phyloP scores from a whole-genome alignment of 371 early-diverging fungal species.

The Mucor lusitanicus region DNA sequence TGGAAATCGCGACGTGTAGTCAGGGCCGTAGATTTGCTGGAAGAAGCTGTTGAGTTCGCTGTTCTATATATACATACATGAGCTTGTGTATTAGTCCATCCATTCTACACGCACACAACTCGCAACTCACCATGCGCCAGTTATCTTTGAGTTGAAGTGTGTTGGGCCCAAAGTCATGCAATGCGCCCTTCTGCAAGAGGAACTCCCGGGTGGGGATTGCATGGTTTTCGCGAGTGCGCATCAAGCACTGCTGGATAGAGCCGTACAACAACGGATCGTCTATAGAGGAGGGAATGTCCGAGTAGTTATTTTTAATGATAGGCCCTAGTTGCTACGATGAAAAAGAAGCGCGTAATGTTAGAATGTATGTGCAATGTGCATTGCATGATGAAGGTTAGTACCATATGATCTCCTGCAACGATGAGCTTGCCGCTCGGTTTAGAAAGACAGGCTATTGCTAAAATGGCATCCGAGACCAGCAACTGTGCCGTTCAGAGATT shows the following conservation, averaged over 20 bases:
- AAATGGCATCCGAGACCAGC: conserved; percentile 51
- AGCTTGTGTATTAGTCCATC: too few relatives aligned
- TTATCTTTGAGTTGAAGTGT: conserved; percentile 62
- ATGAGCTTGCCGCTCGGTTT: conserved; percentile 43
- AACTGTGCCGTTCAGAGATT: conserved; percentile 28
- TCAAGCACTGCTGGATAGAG: conserved; percentile 59
- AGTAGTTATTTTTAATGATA: conserved; percentile 51
- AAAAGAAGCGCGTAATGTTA: not conserved
- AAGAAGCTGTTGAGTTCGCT: conserved; percentile 53
- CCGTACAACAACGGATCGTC: conserved; percentile 51
- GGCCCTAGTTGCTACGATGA: conserved; percentile 57
- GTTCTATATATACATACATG: conserved; percentile 35
- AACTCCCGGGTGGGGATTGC: conserved; percentile 37
- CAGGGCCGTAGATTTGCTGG: conserved; percentile 55
- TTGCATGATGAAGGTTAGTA: conserved; percentile 8
- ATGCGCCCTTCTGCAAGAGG: conserved; percentile 34
- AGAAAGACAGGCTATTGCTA: conserved; percentile 50
- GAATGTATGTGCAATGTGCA: not conserved
- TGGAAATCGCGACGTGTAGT: conserved; percentile 38
- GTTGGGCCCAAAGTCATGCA: conserved; percentile 54
- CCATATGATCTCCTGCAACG: conserved; percentile 64
- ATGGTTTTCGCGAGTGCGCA: conserved; percentile 47
- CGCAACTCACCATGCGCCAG: conserved; percentile 60
- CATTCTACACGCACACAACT: too few relatives aligned
- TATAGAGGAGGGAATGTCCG: conserved; percentile 16